phyloP scores from a whole-genome alignment of 169 alveolate genomes.

The Eimeria brunetti region DNA sequence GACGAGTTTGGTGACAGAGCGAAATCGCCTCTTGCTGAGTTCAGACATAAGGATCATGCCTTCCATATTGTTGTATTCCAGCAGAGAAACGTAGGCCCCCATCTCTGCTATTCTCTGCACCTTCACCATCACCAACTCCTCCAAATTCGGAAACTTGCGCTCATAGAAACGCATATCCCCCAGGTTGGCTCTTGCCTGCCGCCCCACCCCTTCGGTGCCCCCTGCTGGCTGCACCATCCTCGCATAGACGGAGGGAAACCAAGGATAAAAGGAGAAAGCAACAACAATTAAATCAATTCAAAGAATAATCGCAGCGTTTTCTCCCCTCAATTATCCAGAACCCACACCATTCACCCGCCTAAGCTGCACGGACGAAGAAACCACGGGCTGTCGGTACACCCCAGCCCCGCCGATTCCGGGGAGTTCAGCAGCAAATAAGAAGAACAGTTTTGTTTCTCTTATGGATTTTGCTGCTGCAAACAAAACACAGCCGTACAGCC shows the following conservation, averaged over 20 bases:
- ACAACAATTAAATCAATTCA: neutral
- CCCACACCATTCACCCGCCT: too few species aligned
- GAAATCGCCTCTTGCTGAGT: constrained; percentile 96
- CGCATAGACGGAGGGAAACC: neutral
- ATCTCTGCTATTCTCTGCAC: constrained; percentile 96
- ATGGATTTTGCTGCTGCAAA: neutral
- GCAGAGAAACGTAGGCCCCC: constrained; percentile 98
- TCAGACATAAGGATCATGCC: constrained; percentile 97
- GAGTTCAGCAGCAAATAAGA: neutral
- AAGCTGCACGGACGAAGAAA: too few species aligned
- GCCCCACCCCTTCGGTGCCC: constrained; percentile 46
- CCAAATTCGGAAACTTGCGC: constrained; percentile 75
- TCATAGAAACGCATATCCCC: constrained; percentile 83
- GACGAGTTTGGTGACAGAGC: constrained; percentile 90
- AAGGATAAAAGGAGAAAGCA: neutral
- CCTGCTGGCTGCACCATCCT: constrained; percentile 18
- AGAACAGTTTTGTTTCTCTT: neutral
- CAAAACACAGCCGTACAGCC: neutral
- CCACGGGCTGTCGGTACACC: too few species aligned
- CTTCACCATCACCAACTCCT: constrained; percentile 85
- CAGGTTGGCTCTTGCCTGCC: constrained; percentile 20
- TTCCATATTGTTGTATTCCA: constrained; percentile 97
- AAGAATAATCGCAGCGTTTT: too few species aligned
- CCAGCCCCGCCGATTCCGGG: neutral
- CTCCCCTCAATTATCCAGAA: too few species aligned